These are phyloP conservation scores for Angomonas desouzai DNA, from an alignment of 208 protist species.

Conservation along the genomic window DNA sequence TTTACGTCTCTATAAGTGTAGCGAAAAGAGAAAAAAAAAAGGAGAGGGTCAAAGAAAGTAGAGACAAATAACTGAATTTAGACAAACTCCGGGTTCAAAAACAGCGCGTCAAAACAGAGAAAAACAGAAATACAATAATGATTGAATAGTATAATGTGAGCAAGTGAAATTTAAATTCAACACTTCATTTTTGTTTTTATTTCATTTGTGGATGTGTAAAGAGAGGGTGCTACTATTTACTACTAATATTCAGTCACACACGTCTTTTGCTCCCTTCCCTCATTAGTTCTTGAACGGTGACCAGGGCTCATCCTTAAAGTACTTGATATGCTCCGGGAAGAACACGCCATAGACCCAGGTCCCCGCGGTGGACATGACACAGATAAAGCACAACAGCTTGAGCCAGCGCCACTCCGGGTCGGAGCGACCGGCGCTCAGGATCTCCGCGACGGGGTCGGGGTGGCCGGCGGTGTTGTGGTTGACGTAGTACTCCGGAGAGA, in stretches of 20 bases:
- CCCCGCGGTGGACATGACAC: slow-evolving; percentile 61
- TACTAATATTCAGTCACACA: not conserved
- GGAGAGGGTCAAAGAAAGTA: not conserved
- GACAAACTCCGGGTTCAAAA: too few species aligned
- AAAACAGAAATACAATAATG: not conserved
- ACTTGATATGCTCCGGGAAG: slow-evolving; percentile 76
- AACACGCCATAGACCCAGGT: slow-evolving; percentile 63
- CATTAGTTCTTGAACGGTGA: slow-evolving; percentile 38
- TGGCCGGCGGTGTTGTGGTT: slow-evolving; percentile 42
- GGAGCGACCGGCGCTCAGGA: slow-evolving; percentile 37
- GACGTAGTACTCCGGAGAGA: slow-evolving; percentile 52
- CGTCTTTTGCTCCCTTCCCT: not conserved
- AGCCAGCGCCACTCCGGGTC: slow-evolving; percentile 86
- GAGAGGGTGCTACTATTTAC: not conserved
- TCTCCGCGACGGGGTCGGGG: slow-evolving; percentile 53
- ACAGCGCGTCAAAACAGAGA: not conserved
- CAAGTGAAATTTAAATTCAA: not conserved
- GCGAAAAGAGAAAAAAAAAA: not conserved
- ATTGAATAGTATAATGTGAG: not conserved
- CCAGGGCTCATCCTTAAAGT: slow-evolving; percentile 87
- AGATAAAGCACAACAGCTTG: slow-evolving; percentile 77
- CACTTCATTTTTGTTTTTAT: not conserved
- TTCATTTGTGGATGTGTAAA: not conserved
- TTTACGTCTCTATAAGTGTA: too few species aligned
- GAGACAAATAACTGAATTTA: too few species aligned